Conservation (phyloP, 768 basidiomycete species). For the Pulveroboletus ravenelii region DNA sequence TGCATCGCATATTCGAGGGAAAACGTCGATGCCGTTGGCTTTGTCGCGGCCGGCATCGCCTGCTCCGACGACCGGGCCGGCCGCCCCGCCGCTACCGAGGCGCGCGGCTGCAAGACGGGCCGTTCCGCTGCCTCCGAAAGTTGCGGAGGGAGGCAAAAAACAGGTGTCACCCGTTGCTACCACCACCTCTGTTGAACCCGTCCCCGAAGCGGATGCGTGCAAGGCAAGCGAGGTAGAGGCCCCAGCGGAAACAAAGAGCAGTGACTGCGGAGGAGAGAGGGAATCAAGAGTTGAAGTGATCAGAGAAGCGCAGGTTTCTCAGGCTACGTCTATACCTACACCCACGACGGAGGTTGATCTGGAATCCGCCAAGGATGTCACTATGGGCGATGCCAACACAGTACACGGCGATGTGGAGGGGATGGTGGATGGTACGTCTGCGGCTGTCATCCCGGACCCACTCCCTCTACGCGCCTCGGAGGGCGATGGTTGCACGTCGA, state of each 20-base stretch:
- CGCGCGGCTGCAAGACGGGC: slow-evolving; percentile 53
- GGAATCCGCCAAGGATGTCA: background rate
- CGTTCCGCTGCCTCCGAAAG: slow-evolving; percentile 24
- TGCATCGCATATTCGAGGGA: slow-evolving; percentile 13
- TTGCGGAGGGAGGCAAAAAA: slow-evolving; percentile 2
- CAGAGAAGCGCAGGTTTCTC: background rate
- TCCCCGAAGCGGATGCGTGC: background rate
- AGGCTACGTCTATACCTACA: background rate
- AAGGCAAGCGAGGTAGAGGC: background rate
- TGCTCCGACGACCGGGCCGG: slow-evolving; percentile 10
- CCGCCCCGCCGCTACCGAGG: slow-evolving; percentile 58
- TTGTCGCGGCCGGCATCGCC: slow-evolving; percentile 37
- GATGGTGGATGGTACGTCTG: background rate
- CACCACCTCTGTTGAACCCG: background rate
- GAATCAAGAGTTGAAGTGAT: background rate
- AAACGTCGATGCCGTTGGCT: slow-evolving; percentile 18
- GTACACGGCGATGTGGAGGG: background rate
- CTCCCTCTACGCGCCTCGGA: background rate
- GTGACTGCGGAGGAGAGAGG: background rate
- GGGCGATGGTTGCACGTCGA: slow-evolving; percentile 9
- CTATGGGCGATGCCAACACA: background rate
- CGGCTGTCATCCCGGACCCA: background rate
- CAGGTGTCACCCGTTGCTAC: background rate
- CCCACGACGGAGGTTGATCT: background rate
- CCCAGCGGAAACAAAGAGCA: slow-evolving; percentile 1